phyloP scores from a whole-genome alignment of 441 rosid species.

The Pelargonium citronellum region DNA sequence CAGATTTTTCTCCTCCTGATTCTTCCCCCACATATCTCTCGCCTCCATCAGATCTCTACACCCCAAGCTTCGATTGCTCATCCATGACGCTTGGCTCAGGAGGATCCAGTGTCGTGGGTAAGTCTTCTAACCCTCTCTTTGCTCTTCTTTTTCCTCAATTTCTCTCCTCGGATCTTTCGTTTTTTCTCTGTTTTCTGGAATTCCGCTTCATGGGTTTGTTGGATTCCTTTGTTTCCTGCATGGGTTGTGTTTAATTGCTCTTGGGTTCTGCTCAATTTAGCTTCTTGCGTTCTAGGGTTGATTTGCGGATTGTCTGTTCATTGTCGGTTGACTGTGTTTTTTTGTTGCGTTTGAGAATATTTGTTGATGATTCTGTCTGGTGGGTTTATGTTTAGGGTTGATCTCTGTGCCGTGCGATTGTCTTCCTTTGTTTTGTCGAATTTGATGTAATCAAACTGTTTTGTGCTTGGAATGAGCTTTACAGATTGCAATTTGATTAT shows the following conservation, averaged over 20 bases:
- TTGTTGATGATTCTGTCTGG: neutral
- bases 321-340: neutral
- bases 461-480: too few relatives aligned
- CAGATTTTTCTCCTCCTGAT: conserved; percentile 10
- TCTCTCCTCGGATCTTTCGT: conserved; percentile 13
- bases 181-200: conserved; percentile 10
- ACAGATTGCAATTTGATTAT: neutral
- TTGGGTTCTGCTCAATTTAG: neutral
- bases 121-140: conserved; percentile 18
- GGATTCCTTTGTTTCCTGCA: conserved; percentile 10
- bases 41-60: conserved; percentile 35
- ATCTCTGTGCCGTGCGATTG: too few relatives aligned
- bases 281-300: neutral
- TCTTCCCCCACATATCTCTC: conserved; percentile 10
- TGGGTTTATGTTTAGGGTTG: neutral
- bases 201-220: conserved; percentile 11
- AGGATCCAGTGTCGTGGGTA: conserved; percentile 96
- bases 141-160: neutral
- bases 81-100: conserved; percentile 95
- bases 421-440: too few relatives aligned
- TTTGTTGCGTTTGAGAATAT: neutral
- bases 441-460: too few relatives aligned
- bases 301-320: neutral
- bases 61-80: conserved; percentile 20
- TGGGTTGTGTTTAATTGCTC: neutral